Evolutionary conservation across 1,284 basidiomycete genomes (phyloP).

Genomic region (Vanrija sp.): DNA sequence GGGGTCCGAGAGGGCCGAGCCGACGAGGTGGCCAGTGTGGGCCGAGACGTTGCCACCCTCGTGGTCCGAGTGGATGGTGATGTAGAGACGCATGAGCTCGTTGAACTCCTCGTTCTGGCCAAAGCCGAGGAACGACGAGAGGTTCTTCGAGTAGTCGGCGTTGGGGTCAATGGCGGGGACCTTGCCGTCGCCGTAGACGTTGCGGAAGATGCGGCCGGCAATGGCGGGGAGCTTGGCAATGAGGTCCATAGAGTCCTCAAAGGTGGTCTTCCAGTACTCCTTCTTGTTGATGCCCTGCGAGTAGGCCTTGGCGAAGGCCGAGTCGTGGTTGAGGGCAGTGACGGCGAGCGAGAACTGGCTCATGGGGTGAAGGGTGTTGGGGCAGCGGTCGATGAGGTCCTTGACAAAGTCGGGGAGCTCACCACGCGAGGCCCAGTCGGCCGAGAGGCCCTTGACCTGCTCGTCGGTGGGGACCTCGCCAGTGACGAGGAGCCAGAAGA

Average conservation of each 20-base stretch:
- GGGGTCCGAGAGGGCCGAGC: slow-evolving; percentile 95
- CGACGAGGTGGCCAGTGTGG: slow-evolving; percentile 94
- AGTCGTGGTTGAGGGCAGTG: slow-evolving; percentile 92
- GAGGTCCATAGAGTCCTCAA: slow-evolving; percentile 96
- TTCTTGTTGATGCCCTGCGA: slow-evolving; percentile 87
- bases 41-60: slow-evolving; percentile 98
- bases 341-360: slow-evolving; percentile 92
- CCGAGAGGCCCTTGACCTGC: slow-evolving; percentile 77
- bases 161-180: slow-evolving; percentile 78
- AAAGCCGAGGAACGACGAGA: slow-evolving; percentile 87
- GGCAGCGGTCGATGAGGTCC: slow-evolving; percentile 87
- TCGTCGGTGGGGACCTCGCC: slow-evolving; percentile 86
- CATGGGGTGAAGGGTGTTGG: slow-evolving; percentile 93
- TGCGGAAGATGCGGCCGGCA: slow-evolving; percentile 93
- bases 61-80: slow-evolving; percentile 98
- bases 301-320: slow-evolving; percentile 94
- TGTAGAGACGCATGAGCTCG: slow-evolving; percentile 92
- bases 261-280: slow-evolving; percentile 95
- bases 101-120: slow-evolving; percentile 85
- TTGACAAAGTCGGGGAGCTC: slow-evolving; percentile 87
- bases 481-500: slow-evolving; percentile 93
- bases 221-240: slow-evolving; percentile 98
- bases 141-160: slow-evolving; percentile 93
- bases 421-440: slow-evolving; percentile 87
- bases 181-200: slow-evolving; percentile 82